Evolutionary conservation across 1,139 yeast species (phyloP).

Genomic region (Taphrina pruni): DNA sequence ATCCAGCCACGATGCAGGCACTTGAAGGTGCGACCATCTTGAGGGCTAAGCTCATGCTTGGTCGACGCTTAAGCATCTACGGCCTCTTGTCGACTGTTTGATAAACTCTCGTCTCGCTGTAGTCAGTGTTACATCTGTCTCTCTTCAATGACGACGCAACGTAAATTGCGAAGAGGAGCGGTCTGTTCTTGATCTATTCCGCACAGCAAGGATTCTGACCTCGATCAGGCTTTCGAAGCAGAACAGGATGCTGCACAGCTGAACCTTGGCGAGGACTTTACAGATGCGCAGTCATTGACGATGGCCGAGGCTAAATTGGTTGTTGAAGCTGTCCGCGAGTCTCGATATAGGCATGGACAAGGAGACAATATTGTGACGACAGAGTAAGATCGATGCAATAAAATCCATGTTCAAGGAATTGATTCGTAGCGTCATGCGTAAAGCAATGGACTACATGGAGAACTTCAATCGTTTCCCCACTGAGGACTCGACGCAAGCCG

Average conservation of each 20-base stretch:
- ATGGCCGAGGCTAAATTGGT: constrained; percentile 44
- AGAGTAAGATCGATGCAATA: constrained; percentile 34
- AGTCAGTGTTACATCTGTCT: too few relatives aligned
- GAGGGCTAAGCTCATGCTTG: too few relatives aligned
- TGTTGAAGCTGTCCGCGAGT: constrained; percentile 43
- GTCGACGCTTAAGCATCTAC: too few relatives aligned
- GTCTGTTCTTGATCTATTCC: not conserved
- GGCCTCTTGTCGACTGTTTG: too few relatives aligned
- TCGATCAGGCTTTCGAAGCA: constrained; percentile 25
- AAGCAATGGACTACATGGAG: constrained; percentile 85
- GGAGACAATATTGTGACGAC: constrained; percentile 44
- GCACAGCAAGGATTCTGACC: not conserved
- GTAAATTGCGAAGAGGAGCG: constrained; percentile 23
- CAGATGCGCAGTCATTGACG: constrained; percentile 43
- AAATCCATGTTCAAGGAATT: not conserved
- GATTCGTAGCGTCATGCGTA: constrained; percentile 69
- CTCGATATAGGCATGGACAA: constrained; percentile 35
- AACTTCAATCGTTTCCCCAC: constrained; percentile 89
- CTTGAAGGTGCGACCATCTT: too few relatives aligned
- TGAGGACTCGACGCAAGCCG: constrained; percentile 90
- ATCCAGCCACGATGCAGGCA: too few relatives aligned
- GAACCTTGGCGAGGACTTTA: constrained; percentile 43
- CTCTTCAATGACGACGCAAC: not conserved
- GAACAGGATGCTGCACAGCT: constrained; percentile 44
- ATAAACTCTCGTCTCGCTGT: too few relatives aligned